A percentile compares a stretch with the other conserved stretches of the same genome.
Evolutionary conservation across 495 filamentous ascomycete species (phyloP).

Genomic region (Bombardia bombarda): DNA sequence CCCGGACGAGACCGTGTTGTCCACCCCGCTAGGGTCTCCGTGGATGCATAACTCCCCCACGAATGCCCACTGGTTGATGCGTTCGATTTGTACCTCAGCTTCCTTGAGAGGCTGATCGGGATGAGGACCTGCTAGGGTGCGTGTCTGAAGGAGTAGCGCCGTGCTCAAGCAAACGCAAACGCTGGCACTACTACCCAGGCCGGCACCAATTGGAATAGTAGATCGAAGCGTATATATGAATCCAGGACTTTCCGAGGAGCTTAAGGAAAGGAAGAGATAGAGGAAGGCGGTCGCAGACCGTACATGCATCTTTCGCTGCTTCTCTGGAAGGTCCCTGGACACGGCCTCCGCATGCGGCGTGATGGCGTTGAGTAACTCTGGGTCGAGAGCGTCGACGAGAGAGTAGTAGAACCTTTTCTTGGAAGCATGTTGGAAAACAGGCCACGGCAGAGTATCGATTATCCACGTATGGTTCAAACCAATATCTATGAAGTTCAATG

Average conservation of each 20-base stretch:
- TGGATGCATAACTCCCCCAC: constrained; percentile 96
- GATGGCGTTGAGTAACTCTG: constrained; percentile 67
- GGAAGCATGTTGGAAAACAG: constrained; percentile 62
- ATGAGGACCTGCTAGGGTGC: constrained; percentile 79
- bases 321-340: constrained; percentile 52
- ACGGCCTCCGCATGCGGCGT: constrained; percentile 65
- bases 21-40: constrained; percentile 90
- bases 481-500: constrained; percentile 81
- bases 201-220: constrained; percentile 87
- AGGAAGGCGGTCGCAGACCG: constrained; percentile 76
- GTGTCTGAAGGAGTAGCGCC: constrained; percentile 80
- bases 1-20: constrained; percentile 91
- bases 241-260: constrained; percentile 64
- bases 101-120: constrained; percentile 78
- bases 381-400: constrained; percentile 71
- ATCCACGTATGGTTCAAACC: constrained; percentile 82
- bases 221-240: constrained; percentile 88
- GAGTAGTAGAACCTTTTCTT: constrained; percentile 94
- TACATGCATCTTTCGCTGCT: constrained; percentile 70
- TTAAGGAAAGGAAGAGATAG: constrained; percentile 86
- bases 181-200: constrained; percentile 86
- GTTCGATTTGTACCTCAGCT: constrained; percentile 75
- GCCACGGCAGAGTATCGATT: constrained; percentile 84
- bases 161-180: constrained; percentile 84
- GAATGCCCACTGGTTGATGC: constrained; percentile 96